Percentiles rank a stretch among this genome's conserved stretches.
Conservation (phyloP, 495 filamentous ascomycete genomes). For the Lepraria neglecta region DNA sequence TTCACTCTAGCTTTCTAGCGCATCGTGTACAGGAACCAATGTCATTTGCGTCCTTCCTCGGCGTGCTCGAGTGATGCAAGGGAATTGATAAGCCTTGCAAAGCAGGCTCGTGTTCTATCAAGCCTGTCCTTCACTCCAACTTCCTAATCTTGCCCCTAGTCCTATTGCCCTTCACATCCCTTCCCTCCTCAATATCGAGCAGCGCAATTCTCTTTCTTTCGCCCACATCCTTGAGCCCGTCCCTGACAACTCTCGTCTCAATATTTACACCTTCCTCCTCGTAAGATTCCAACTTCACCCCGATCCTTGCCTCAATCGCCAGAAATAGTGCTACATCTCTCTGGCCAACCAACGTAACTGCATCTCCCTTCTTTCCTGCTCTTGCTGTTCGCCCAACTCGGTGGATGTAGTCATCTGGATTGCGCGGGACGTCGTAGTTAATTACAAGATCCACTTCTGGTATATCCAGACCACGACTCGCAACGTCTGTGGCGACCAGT, state of each 20-base stretch:
- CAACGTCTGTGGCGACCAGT: slow-evolving; percentile 92
- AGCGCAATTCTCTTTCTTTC: slow-evolving; percentile 86
- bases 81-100: background rate
- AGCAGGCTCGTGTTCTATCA: no score
- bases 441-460: slow-evolving; percentile 84
- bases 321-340: slow-evolving; percentile 80
- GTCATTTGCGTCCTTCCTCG: no score
- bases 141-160: slow-evolving; percentile 54
- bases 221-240: slow-evolving; percentile 74
- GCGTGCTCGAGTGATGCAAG: background rate
- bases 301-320: slow-evolving; percentile 80
- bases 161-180: slow-evolving; percentile 74
- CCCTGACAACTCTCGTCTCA: slow-evolving; percentile 75
- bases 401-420: slow-evolving; percentile 97
- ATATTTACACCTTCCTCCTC: slow-evolving; percentile 84
- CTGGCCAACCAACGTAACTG: slow-evolving; percentile 86
- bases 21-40: no score
- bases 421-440: slow-evolving; percentile 91
- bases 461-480: slow-evolving; percentile 92
- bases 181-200: slow-evolving; percentile 84
- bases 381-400: slow-evolving; percentile 91
- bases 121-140: slow-evolving; percentile 23
- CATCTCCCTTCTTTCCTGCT: slow-evolving; percentile 74
- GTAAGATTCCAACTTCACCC: slow-evolving; percentile 72
- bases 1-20: background rate